Evolutionary conservation across 176 grass and related monocot genomes (phyloP).

Genomic region (Musa troglodytarum): DNA sequence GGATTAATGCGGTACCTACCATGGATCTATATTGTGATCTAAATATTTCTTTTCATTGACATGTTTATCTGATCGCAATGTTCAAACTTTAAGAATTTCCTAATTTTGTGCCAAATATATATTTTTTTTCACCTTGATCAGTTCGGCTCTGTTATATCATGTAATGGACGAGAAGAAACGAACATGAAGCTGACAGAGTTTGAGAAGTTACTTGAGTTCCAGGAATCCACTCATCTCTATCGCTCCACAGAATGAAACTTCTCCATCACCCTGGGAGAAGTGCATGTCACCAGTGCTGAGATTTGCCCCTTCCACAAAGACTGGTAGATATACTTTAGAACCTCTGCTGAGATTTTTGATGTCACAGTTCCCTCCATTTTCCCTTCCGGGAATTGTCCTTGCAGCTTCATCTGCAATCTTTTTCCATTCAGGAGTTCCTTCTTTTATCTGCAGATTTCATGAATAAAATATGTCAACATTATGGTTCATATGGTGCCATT

Average conservation of each 20-base stretch:
- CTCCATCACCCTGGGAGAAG: conserved; percentile 86
- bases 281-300: conserved; percentile 89
- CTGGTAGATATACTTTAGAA: conserved; percentile 89
- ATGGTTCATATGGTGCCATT: not conserved
- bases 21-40: no score
- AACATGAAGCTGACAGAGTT: conserved; percentile 6
- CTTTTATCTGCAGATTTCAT: conserved; percentile 38
- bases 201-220: conserved; percentile 73
- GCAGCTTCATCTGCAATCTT: conserved; percentile 77
- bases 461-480: not conserved
- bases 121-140: no score
- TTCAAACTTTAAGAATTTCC: no score
- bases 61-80: no score
- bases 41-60: no score
- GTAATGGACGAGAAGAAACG: not conserved
- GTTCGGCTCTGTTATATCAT: no score
- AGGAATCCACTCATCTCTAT: conserved; percentile 99
- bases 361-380: conserved; percentile 91
- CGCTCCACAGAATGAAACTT: conserved; percentile 90
- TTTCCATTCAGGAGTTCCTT: conserved; percentile 54
- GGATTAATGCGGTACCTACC: no score
- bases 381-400: conserved; percentile 79
- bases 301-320: conserved; percentile 89
- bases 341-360: conserved; percentile 93
- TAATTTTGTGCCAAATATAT: no score